Evolutionary conservation across 371 early-diverging fungal genomes (phyloP), one percentile per base, ranked within the genome.

Genomic region (Lichtheimia ramosa): DNA sequence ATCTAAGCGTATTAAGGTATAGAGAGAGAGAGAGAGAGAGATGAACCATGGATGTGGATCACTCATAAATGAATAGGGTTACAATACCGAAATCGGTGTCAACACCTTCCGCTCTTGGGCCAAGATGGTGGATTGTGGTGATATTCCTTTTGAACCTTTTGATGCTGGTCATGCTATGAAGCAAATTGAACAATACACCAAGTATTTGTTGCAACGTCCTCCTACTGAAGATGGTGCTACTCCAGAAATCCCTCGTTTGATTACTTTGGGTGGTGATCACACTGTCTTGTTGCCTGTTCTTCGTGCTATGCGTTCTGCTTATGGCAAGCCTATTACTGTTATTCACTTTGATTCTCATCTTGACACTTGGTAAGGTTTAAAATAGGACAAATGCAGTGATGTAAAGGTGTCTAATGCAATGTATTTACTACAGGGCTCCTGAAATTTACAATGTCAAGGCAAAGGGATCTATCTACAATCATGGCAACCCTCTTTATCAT

Each of bases 321-420:
- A 81, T 52, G 63, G 68, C 5, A 43, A 56, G 28, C 79, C 82
- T 15, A 64, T 81, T 18, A 59, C 75, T 1, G 79, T 81, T 1
- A 79, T 81, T 25, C 82, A 81, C 51, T 81, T 81, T 60, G 82
- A 81, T 57, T 75, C 79, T 43, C 82, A 81, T 23, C 57, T 81
- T 21, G 81, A 81, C 56, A 77, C 81, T 0, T 79, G 79, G 71
- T 59, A 61, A 28, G 42, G 18, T 48, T 18, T 42, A 10, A 34
- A 34, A 8, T 34, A 53, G 21, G 34, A 51, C 3, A 52, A 6
- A 53, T 16, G 20, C 3, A 0, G 27, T 51, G n/a, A 15, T 46
- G 24, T 56, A 48, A 24, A 56, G 13, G n/a, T 48, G n/a, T 2
- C 23, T 56, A 15, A 25, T 7, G 6, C 10, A 8, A 34, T 10